Percentiles rank a stretch among this genome's conserved stretches.
Evolutionary conservation across 345 rosid species (phyloP).

Genomic region (Lenwebbia sp.): DNA sequence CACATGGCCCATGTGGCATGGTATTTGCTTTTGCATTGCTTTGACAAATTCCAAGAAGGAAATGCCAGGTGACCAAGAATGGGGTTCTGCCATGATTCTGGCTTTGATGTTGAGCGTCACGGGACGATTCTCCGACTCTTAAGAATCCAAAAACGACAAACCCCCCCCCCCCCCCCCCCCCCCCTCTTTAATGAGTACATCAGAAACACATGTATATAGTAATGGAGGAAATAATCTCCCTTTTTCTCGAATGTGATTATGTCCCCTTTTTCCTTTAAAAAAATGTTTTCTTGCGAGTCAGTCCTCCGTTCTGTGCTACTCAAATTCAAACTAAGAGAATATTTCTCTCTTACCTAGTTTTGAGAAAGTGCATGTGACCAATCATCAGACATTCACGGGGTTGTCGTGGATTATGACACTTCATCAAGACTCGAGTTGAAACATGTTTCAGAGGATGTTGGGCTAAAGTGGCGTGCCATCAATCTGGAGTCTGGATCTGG

Average conservation of each 20-base stretch:
- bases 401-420: not conserved
- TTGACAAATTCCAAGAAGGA: not conserved
- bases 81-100: not conserved
- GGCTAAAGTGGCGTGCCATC: not conserved
- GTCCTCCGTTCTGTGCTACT: not conserved
- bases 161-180: accelerated
- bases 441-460: not conserved
- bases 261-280: not conserved
- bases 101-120: not conserved
- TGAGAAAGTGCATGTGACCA: not conserved
- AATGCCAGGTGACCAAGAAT: not conserved
- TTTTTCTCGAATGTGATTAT: not conserved
- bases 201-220: not conserved
- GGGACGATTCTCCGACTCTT: not conserved
- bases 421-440: not conserved
- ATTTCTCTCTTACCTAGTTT: not conserved
- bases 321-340: not conserved
- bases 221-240: not conserved
- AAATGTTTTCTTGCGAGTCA: not conserved
- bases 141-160: not conserved
- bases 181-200: not conserved
- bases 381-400: not conserved
- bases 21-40: not conserved
- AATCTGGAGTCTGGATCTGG: not conserved
- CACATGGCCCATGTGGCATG: not conserved